Evolutionary conservation across 768 basidiomycete species (phyloP).

Genomic region (Trametes elegans): DNA sequence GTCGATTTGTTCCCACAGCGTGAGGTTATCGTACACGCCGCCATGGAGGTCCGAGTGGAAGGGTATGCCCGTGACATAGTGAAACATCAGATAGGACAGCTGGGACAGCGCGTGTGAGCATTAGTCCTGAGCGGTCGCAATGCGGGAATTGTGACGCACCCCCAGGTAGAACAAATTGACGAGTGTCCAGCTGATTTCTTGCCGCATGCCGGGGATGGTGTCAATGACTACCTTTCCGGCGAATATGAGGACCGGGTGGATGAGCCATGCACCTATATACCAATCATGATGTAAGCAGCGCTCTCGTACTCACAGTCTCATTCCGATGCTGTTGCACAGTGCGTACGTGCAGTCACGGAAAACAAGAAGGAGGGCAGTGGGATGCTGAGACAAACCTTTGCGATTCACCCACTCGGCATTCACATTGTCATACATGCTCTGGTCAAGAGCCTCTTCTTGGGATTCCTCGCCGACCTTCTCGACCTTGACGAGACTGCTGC

Average conservation of each 20-base stretch:
- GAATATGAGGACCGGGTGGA: slow-evolving; percentile 91
- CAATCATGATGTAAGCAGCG: neutral
- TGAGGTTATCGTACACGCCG: slow-evolving; percentile 96
- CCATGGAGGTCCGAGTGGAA: slow-evolving; percentile 85
- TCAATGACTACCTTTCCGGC: slow-evolving; percentile 91
- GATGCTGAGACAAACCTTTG: slow-evolving; percentile 57
- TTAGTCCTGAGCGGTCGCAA: neutral
- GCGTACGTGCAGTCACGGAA: no score
- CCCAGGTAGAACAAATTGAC: slow-evolving; percentile 89
- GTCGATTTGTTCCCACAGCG: slow-evolving; percentile 99
- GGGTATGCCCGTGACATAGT: slow-evolving; percentile 95
- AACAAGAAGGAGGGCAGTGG: neutral
- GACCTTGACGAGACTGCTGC: slow-evolving; percentile 79
- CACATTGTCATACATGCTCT: slow-evolving; percentile 76
- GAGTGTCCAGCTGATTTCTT: slow-evolving; percentile 93
- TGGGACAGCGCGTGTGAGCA: slow-evolving; percentile 29
- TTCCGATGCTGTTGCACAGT: no score
- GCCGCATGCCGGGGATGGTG: slow-evolving; percentile 90
- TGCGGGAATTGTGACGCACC: slow-evolving; percentile 48
- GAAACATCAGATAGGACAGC: slow-evolving; percentile 99
- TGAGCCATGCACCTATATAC: slow-evolving; percentile 88
- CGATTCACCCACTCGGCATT: slow-evolving; percentile 95
- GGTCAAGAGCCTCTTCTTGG: slow-evolving; percentile 74
- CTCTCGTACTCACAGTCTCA: neutral
- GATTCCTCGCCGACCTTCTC: slow-evolving; percentile 75